These are phyloP conservation scores for Diutina scorzettiae DNA, from an alignment of 1,139 yeast genomes.

Conservation along the genomic window DNA sequence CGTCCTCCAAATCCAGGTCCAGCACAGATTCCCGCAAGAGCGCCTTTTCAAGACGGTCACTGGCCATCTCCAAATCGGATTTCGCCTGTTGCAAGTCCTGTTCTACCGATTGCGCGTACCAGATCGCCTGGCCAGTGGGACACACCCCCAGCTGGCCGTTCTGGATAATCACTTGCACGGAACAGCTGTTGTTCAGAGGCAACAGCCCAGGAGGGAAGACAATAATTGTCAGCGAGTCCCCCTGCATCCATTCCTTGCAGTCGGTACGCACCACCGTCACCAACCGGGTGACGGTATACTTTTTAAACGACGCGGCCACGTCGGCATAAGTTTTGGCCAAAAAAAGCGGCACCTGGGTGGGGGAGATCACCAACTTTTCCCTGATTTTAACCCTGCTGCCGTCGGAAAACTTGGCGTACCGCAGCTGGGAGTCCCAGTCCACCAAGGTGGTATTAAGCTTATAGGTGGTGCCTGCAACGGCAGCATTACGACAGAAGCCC, in stretches of 20 bases:
- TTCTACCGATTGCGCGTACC: conserved; percentile 81
- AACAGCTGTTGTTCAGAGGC: conserved; percentile 49
- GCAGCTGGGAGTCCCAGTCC: conserved; percentile 51
- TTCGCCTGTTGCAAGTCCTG: conserved; percentile 55
- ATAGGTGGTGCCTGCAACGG: conserved; percentile 95
- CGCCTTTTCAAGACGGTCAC: conserved; percentile 66
- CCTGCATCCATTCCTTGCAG: conserved; percentile 84
- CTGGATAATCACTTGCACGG: conserved; percentile 79
- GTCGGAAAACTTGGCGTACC: conserved; percentile 64
- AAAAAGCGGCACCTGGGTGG: conserved; percentile 54
- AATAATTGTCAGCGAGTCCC: conserved; percentile 71
- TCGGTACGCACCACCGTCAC: conserved; percentile 77
- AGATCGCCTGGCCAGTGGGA: conserved; percentile 76
- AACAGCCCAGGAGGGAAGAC: conserved; percentile 89
- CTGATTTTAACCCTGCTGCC: conserved; percentile 63
- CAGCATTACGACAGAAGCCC: conserved; percentile 96
- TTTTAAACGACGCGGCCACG: conserved; percentile 27
- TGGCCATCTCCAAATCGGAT: conserved; percentile 68
- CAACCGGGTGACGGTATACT: conserved; percentile 51
- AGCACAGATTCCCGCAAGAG: conserved; percentile 59
- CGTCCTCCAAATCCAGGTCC: conserved; percentile 23
- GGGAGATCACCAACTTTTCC: conserved; percentile 64
- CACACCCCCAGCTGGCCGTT: conserved; percentile 88
- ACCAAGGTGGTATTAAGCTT: conserved; percentile 59
- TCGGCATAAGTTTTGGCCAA: conserved; percentile 24